These are phyloP conservation scores for Immersiella caudata DNA, from an alignment of 495 filamentous ascomycete genomes.

Conservation along the genomic window DNA sequence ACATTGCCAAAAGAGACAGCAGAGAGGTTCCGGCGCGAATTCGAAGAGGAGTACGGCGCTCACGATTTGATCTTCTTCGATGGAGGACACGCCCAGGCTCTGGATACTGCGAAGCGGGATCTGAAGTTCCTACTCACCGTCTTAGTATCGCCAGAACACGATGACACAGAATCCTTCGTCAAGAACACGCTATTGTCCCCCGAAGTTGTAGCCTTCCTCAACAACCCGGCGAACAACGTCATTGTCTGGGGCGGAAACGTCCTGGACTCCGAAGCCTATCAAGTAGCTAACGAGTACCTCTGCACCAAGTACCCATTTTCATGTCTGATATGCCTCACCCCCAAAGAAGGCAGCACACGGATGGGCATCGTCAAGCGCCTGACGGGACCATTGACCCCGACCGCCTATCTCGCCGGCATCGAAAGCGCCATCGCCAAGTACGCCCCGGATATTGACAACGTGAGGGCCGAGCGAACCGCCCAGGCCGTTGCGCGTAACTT, in stretches of 20 bases:
- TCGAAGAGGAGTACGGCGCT: constrained; percentile 87
- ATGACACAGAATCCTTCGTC: constrained; percentile 84
- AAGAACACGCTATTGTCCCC: constrained; percentile 76
- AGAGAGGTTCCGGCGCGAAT: constrained; percentile 83
- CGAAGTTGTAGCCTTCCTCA: constrained; percentile 73
- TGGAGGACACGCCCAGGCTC: constrained; percentile 83
- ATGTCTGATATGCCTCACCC: constrained; percentile 80
- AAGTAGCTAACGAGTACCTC: constrained; percentile 78
- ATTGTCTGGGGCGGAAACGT: constrained; percentile 91
- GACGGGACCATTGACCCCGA: constrained; percentile 65
- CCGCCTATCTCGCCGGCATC: constrained; percentile 70
- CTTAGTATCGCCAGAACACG: constrained; percentile 87
- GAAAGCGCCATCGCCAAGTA: constrained; percentile 70
- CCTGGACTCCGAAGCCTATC: constrained; percentile 89
- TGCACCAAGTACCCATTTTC: constrained; percentile 91
- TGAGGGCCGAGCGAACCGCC: constrained; percentile 68
- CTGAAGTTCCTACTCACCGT: constrained; percentile 86
- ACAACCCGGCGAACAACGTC: constrained; percentile 70
- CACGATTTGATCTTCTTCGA: constrained; percentile 75
- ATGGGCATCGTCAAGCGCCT: constrained; percentile 86
- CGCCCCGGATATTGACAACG: constrained; percentile 65
- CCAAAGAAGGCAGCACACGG: constrained; percentile 72
- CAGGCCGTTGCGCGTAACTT: constrained; percentile 77
- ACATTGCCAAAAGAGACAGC: constrained; percentile 85
- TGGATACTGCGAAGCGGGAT: constrained; percentile 87